phyloP scores from a whole-genome alignment of 176 grass and related monocot species.

The Oryza officinalis region DNA sequence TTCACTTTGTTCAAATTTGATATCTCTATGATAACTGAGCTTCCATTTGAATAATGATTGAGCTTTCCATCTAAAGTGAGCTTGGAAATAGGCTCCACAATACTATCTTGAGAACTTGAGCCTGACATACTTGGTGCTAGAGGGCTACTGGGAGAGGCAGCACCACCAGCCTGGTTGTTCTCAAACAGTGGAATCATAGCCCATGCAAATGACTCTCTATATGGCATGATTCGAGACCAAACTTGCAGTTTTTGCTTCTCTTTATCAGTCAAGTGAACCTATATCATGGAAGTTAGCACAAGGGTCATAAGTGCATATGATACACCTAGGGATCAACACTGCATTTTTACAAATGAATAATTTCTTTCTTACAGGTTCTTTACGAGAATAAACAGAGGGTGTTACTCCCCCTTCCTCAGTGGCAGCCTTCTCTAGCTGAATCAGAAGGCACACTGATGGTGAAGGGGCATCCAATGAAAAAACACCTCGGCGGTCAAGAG shows the following conservation, averaged over 20 bases:
- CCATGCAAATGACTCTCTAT: constrained; percentile 95
- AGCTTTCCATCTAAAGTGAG: constrained; percentile 82
- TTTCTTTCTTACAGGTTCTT: constrained; percentile 86
- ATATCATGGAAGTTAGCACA: constrained; percentile 40
- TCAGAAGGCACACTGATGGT: constrained; percentile 84
- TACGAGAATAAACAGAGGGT: constrained; percentile 95
- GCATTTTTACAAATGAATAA: constrained; percentile 22
- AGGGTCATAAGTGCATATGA: constrained; percentile 21
- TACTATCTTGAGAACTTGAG: constrained; percentile 81
- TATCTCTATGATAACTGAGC: constrained; percentile 89
- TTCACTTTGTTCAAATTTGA: constrained; percentile 99
- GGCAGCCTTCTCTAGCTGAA: constrained; percentile 91
- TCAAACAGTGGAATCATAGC: constrained; percentile 92
- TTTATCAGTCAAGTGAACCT: constrained; percentile 91
- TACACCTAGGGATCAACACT: neutral
- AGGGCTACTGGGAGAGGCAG: constrained; percentile 86
- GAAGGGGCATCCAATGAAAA: constrained; percentile 91
- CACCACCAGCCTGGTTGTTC: constrained; percentile 63
- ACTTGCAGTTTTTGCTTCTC: constrained; percentile 98
- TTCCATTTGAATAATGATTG: constrained; percentile 84
- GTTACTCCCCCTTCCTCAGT: constrained; percentile 97
- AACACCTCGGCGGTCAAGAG: constrained; percentile 61
- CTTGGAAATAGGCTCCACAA: constrained; percentile 85
- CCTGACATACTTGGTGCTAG: constrained; percentile 74
- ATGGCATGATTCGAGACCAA: constrained; percentile 92